Percentiles rank a stretch among this genome's conserved stretches.
phyloP scores from a whole-genome alignment of 208 protist genomes.

The Crithidia sp. region DNA sequence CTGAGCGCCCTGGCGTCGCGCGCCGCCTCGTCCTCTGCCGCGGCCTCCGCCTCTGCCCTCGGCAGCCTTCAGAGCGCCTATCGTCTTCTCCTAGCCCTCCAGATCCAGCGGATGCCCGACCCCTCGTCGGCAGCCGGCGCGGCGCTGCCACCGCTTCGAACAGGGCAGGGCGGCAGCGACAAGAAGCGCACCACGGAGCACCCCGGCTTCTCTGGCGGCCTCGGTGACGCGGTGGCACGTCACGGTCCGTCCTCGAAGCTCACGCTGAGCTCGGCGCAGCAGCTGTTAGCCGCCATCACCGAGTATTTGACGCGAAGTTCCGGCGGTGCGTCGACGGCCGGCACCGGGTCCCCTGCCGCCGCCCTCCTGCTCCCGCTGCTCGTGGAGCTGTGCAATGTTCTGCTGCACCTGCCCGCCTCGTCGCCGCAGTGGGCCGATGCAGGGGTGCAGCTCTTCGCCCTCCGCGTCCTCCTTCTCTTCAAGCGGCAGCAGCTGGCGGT shows the following conservation, averaged over 20 bases:
- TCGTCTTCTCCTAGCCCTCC: conserved; percentile 55
- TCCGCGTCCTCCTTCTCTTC: conserved; percentile 55
- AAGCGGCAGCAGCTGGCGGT: conserved; percentile 32
- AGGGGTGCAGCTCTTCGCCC: conserved; percentile 69
- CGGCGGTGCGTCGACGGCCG: not conserved
- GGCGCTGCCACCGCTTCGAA: not conserved
- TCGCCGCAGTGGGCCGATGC: conserved; percentile 60
- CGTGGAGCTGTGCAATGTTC: conserved; percentile 60
- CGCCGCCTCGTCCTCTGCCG: not conserved
- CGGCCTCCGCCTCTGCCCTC: conserved; percentile 9
- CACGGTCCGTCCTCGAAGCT: conserved; percentile 10
- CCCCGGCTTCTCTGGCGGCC: not conserved
- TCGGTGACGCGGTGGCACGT: not conserved
- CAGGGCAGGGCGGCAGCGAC: not conserved
- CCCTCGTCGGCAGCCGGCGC: not conserved
- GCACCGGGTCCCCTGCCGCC: conserved; percentile 44
- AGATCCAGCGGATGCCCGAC: conserved; percentile 28
- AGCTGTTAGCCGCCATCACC: conserved; percentile 24
- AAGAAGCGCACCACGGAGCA: not conserved
- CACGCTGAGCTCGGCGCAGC: conserved; percentile 26
- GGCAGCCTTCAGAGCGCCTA: conserved; percentile 49
- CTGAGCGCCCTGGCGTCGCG: conserved; percentile 18
- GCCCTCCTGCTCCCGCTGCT: conserved; percentile 59
- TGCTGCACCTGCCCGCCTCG: conserved; percentile 8
- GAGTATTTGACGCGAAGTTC: conserved; percentile 18